Percentiles rank a stretch among this genome's conserved stretches.
phyloP scores from a whole-genome alignment of 2,329 filamentous ascomycete genomes.

The Trichoderma simmonsii region DNA sequence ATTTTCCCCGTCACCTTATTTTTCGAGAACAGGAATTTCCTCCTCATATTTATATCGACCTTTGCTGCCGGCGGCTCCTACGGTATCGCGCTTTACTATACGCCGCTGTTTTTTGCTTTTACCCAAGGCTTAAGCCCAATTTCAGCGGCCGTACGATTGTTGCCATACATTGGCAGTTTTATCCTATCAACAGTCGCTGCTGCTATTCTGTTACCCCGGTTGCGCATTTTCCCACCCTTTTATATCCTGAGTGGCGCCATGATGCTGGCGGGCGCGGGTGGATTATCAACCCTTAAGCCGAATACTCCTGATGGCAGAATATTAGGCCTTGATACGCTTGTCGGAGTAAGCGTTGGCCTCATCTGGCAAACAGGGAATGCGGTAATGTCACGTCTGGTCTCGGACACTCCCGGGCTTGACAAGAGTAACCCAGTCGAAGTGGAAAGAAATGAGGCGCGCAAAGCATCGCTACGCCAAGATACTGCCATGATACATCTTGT shows the following conservation, averaged over 20 bases:
- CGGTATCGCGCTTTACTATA: constrained; percentile 48
- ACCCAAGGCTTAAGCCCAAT: constrained; percentile 40
- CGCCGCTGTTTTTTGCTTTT: constrained; percentile 55
- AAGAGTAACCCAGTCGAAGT: constrained; percentile 22
- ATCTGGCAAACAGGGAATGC: constrained; percentile 30
- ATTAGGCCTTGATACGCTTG: constrained; percentile 32
- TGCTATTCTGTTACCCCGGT: constrained; percentile 37
- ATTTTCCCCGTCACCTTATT: constrained; percentile 38
- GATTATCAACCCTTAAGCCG: constrained; percentile 26
- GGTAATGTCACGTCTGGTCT: constrained; percentile 18
- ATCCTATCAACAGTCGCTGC: constrained; percentile 36
- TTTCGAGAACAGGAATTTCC: neutral
- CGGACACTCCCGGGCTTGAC: neutral
- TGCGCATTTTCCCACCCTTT: constrained; percentile 38
- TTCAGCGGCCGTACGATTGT: constrained; percentile 39
- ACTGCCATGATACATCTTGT: constrained; percentile 34
- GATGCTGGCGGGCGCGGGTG: constrained; percentile 27
- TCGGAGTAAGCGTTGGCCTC: constrained; percentile 33
- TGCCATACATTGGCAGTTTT: constrained; percentile 42
- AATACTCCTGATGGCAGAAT: constrained; percentile 27
- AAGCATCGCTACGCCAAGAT: constrained; percentile 25
- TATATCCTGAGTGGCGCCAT: constrained; percentile 30
- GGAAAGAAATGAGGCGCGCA: neutral
- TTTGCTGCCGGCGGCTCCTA: constrained; percentile 35
- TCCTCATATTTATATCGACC: constrained; percentile 39